Evolutionary conservation across 2,329 filamentous ascomycete species (phyloP).

Genomic region (Xenosphaeropsis pyriputrescens): DNA sequence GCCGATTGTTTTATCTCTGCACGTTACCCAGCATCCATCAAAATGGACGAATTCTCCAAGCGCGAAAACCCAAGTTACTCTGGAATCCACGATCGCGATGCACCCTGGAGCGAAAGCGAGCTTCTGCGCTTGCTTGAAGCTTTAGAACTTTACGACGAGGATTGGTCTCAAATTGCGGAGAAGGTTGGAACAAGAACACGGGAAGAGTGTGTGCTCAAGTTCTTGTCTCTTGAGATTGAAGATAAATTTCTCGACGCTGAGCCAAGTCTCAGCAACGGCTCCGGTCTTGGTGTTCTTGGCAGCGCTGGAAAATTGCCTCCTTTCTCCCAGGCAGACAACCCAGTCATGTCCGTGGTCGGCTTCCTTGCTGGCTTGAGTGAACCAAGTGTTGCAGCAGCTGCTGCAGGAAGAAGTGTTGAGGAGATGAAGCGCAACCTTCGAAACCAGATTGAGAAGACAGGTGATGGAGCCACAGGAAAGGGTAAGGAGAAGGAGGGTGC

Average conservation of each 20-base stretch:
- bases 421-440: conserved; percentile 72
- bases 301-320: conserved; percentile 68
- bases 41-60: conserved; percentile 69
- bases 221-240: conserved; percentile 91
- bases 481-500: conserved; percentile 38
- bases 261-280: conserved; percentile 32
- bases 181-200: conserved; percentile 83
- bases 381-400: conserved; percentile 77
- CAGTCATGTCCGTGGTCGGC: conserved; percentile 88
- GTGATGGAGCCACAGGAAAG: conserved; percentile 22
- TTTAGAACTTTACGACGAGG: conserved; percentile 84
- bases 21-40: conserved; percentile 67
- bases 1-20: conserved; percentile 80
- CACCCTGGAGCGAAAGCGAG: conserved; percentile 84
- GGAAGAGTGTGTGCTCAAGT: conserved; percentile 94
- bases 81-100: conserved; percentile 64
- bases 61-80: conserved; percentile 80
- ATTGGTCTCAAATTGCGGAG: conserved; percentile 87
- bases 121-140: conserved; percentile 80
- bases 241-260: conserved; percentile 90
- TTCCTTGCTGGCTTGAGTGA: conserved; percentile 88
- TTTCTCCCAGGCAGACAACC: conserved; percentile 87
- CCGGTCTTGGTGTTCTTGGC: conserved; percentile 51
- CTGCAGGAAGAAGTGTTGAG: conserved; percentile 75
- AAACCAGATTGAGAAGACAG: conserved; percentile 57